phyloP scores from a whole-genome alignment of 2,329 filamentous ascomycete species.

The Cladophialophora exuberans region DNA sequence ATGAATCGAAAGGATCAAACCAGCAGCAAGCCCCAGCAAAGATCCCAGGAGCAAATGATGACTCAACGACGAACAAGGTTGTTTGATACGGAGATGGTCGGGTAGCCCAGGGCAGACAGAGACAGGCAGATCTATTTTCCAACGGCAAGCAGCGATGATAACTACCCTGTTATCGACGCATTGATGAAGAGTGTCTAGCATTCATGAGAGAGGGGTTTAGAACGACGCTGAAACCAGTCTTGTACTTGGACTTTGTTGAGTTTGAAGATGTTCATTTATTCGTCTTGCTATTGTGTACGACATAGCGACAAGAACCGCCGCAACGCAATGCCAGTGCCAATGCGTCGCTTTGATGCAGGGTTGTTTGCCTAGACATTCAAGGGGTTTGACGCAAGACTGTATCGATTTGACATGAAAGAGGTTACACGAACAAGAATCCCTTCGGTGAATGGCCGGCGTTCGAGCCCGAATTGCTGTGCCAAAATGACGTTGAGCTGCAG shows the following conservation, averaged over 20 bases:
- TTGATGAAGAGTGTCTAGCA: constrained; percentile 21
- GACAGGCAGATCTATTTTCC: constrained; percentile 26
- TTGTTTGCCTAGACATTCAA: too few species aligned
- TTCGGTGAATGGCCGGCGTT: too few species aligned
- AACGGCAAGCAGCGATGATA: constrained; percentile 30
- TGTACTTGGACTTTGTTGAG: not conserved
- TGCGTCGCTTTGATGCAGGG: too few species aligned
- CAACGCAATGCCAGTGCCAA: constrained; percentile 12
- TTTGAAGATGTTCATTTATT: not conserved
- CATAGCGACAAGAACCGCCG: constrained; percentile 8
- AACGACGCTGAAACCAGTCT: constrained; percentile 17
- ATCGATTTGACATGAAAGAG: too few species aligned
- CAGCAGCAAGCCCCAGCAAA: constrained; percentile 22
- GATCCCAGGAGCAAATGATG: constrained; percentile 26
- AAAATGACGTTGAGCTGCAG: too few species aligned
- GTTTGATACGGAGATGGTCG: constrained; percentile 11
- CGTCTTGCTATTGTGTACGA: constrained; percentile 10
- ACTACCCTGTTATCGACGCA: constrained; percentile 17
- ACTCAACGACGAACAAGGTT: constrained; percentile 22
- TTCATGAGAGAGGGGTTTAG: constrained; percentile 23
- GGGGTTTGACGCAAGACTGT: too few species aligned
- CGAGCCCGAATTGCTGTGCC: too few species aligned
- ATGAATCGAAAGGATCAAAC: constrained; percentile 18
- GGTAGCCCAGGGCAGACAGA: constrained; percentile 8
- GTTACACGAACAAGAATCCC: too few species aligned